Base-by-base conservation (phyloP, 2,329 filamentous ascomycete genomes). In the Coniochaeta sp. region DNA sequence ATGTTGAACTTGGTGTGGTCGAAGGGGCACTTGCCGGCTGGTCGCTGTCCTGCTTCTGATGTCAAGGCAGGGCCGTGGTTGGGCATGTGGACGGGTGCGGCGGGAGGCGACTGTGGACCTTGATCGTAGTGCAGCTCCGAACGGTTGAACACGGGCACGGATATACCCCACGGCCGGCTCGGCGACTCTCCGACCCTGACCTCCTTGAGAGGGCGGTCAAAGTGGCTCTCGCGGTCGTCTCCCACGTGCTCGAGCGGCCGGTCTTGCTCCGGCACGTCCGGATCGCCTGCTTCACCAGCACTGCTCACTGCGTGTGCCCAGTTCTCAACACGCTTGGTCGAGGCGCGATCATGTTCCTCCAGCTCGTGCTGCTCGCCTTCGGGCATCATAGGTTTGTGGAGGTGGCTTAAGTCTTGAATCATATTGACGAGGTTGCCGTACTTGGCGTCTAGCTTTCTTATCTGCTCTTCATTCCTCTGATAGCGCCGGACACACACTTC, bases 121-220 rank as follows among this genome's bases (percentile, higher is more conserved):
- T 61, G 60, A 12, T 50, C 26, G 31, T 64, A 58, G 12, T 63
- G 64, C n/a, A 73, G 67, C 5, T 70, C 71, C 22, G 72, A 68
- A 6, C 71, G 64, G 58, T 82, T 77, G 63, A 82, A 78, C 40
- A 84, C 73, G 2, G 93, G 93, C 0, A 97, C 88, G 6, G 86
- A 85, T 58, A 97, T 96, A 6, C 93, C 93, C 93, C 93, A 97
- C 16, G 93, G 93, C 52, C 93, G 83, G 72, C 90, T 96, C 6
- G 93, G 93, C 16, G 91, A 96, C 74, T 98, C 93, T 50, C 93
- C 93, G 24, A 98, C 87, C n/a, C 93, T 83, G 11, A 98, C 85
- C 67, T 97, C 93, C 70, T 93, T 91, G 58, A 98, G 73, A 0
- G 90, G 87, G 52, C 93, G 84, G 65, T 96, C 91, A 70, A 96